These are phyloP conservation scores for Zygosaccharomyces bailii DNA, from an alignment of 805 yeast genomes.

Conservation along the genomic window DNA sequence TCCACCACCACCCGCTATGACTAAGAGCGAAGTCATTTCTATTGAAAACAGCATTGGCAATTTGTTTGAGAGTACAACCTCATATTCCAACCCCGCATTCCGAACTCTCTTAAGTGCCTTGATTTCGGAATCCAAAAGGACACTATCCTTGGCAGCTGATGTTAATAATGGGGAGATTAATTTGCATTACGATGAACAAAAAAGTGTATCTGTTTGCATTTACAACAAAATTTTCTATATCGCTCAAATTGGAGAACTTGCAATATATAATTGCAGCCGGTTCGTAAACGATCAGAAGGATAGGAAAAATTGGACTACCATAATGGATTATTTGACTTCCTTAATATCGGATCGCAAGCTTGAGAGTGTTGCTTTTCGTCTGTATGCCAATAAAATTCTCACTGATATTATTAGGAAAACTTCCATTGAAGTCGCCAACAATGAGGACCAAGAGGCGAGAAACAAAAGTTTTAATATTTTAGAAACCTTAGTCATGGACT, in stretches of 20 bases:
- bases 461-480: conserved; percentile 26
- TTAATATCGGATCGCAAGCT: conserved; percentile 44
- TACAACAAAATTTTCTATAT: conserved; percentile 57
- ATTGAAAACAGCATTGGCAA: conserved; percentile 58
- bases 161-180: not conserved
- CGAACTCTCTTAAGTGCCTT: conserved; percentile 46
- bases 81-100: conserved; percentile 52
- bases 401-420: conserved; percentile 45
- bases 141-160: conserved; percentile 11
- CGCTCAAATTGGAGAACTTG: conserved; percentile 49
- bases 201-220: conserved; percentile 38
- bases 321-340: conserved; percentile 46
- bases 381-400: conserved; percentile 49
- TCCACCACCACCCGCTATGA: conserved; percentile 43
- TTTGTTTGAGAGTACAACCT: conserved; percentile 57
- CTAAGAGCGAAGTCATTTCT: conserved; percentile 45
- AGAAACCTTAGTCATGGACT: conserved; percentile 47
- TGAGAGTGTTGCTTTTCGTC: conserved; percentile 43
- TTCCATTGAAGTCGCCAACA: conserved; percentile 28
- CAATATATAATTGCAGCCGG: conserved; percentile 49
- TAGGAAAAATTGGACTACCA: conserved; percentile 45
- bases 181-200: not conserved
- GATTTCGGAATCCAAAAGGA: conserved; percentile 40
- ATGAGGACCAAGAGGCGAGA: conserved; percentile 20
- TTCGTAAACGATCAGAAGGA: conserved; percentile 39